A percentile compares a stretch with the other conserved stretches of the same genome.
Conservation (phyloP, 805 yeast species). For the Spencermartinsiella europaea region DNA sequence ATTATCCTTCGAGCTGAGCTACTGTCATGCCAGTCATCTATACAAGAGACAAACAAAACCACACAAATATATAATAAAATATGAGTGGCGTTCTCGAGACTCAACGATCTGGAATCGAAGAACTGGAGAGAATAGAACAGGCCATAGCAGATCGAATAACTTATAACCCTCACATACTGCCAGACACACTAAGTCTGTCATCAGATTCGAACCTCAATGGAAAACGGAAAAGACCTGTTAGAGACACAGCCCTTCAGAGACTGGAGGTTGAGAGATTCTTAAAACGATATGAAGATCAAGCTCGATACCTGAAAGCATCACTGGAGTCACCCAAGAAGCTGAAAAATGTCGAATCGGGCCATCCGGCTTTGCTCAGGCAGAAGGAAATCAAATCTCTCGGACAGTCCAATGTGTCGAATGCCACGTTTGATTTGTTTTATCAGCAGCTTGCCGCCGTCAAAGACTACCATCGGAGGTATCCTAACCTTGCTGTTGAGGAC, state of each 20-base stretch:
- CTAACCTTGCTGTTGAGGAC: slow-evolving; percentile 30
- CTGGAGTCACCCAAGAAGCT: neutral
- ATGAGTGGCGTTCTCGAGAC: slow-evolving; percentile 19
- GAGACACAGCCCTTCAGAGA: slow-evolving; percentile 55
- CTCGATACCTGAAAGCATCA: slow-evolving; percentile 21
- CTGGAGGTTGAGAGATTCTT: slow-evolving; percentile 59
- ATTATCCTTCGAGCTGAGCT: no score
- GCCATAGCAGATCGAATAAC: slow-evolving; percentile 57
- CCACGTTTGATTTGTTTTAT: slow-evolving; percentile 38
- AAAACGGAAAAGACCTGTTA: slow-evolving; percentile 38
- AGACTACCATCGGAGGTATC: slow-evolving; percentile 29
- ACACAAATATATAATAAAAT: no score
- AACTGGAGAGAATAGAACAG: slow-evolving; percentile 64
- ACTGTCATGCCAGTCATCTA: no score
- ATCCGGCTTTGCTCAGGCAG: slow-evolving; percentile 11
- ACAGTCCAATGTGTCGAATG: slow-evolving; percentile 9
- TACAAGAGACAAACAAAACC: no score
- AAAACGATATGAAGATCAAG: slow-evolving; percentile 39
- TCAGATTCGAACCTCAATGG: slow-evolving; percentile 30
- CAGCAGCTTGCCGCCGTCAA: slow-evolving; percentile 31
- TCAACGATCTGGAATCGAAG: slow-evolving; percentile 34
- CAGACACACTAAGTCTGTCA: slow-evolving; percentile 24
- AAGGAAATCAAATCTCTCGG: slow-evolving; percentile 16
- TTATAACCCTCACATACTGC: slow-evolving; percentile 52
- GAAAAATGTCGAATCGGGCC: slow-evolving; percentile 2